Conservation (phyloP, 139 green algal species). For the Yamagishiella unicocca region DNA sequence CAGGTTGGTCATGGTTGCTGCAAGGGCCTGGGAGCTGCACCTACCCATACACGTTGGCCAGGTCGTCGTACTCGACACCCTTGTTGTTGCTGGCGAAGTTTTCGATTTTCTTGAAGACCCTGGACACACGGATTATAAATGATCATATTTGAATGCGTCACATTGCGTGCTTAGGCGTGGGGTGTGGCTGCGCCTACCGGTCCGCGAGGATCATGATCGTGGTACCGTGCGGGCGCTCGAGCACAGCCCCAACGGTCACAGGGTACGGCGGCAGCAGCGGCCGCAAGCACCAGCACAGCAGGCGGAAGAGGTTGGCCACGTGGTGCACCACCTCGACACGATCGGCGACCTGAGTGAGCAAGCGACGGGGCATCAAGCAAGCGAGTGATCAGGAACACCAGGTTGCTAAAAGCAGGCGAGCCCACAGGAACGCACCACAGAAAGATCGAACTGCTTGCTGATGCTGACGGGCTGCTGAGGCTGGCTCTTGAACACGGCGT, state of each 20-base stretch:
- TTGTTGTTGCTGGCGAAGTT: constrained; percentile 31
- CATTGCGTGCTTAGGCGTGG: constrained; percentile 1
- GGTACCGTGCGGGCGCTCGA: neutral
- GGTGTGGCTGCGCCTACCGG: neutral
- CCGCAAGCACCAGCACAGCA: constrained; percentile 12
- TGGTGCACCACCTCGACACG: constrained; percentile 20
- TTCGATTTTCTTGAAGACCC: constrained; percentile 13
- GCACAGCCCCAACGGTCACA: constrained; percentile 4
- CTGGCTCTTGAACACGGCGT: neutral
- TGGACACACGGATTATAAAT: neutral
- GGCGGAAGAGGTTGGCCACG: constrained; percentile 7
- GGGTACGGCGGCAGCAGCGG: constrained; percentile 18
- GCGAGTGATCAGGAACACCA: neutral
- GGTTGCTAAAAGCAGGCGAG: neutral
- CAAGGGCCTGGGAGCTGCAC: neutral
- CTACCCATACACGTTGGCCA: constrained; percentile 4
- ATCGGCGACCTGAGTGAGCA: neutral
- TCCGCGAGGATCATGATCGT: constrained; percentile 18
- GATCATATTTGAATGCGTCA: constrained; percentile 5
- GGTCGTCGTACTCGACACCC: constrained; percentile 7
- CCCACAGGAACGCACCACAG: neutral
- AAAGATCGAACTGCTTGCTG: constrained; percentile 16
- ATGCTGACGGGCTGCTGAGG: constrained; percentile 7
- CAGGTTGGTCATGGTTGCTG: neutral
- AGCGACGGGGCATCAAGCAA: constrained; percentile 12